phyloP scores from a whole-genome alignment of 345 rosid genomes.

The Stellera chamaejasme region DNA sequence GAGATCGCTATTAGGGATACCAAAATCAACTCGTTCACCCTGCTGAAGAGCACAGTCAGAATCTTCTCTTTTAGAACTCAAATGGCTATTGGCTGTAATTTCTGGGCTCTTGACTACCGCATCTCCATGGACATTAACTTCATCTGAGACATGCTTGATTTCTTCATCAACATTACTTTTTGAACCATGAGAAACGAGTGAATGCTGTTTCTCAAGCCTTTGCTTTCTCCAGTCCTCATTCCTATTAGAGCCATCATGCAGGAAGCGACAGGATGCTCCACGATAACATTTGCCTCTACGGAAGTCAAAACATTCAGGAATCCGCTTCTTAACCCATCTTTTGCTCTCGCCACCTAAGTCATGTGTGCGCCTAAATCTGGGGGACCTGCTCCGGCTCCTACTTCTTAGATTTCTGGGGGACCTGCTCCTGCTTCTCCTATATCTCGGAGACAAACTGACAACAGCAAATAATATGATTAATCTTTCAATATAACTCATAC shows the following conservation, averaged over 20 bases:
- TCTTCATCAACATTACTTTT: slow-evolving; percentile 18
- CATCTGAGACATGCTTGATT: slow-evolving; percentile 15
- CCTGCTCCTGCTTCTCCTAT: slow-evolving; percentile 33
- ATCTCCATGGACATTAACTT: slow-evolving; percentile 14
- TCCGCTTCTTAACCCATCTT: slow-evolving; percentile 25
- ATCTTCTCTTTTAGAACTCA: slow-evolving; percentile 15
- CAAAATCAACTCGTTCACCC: slow-evolving; percentile 13
- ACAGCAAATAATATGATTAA: slow-evolving; percentile 11
- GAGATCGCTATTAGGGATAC: slow-evolving; percentile 4
- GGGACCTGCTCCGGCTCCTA: slow-evolving; percentile 40
- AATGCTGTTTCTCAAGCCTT: slow-evolving; percentile 24
- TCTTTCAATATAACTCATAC: background rate
- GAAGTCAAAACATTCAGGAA: slow-evolving; percentile 45
- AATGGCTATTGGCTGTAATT: slow-evolving; percentile 16
- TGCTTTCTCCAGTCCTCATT: slow-evolving; percentile 26
- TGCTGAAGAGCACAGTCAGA: slow-evolving; percentile 9
- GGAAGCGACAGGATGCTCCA: slow-evolving; percentile 48
- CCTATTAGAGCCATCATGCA: slow-evolving; percentile 36
- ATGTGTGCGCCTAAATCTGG: slow-evolving; percentile 22
- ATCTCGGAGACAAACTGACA: slow-evolving; percentile 42
- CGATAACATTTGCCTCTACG: slow-evolving; percentile 53
- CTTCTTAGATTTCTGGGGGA: slow-evolving; percentile 21
- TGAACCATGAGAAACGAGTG: slow-evolving; percentile 18
- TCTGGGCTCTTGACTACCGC: slow-evolving; percentile 14
- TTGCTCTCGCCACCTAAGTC: slow-evolving; percentile 16